Percentiles rank a stretch among this genome's conserved stretches.
Evolutionary conservation across 176 grass and related monocot species (phyloP).

Genomic region (Bonia amplexicaulis): DNA sequence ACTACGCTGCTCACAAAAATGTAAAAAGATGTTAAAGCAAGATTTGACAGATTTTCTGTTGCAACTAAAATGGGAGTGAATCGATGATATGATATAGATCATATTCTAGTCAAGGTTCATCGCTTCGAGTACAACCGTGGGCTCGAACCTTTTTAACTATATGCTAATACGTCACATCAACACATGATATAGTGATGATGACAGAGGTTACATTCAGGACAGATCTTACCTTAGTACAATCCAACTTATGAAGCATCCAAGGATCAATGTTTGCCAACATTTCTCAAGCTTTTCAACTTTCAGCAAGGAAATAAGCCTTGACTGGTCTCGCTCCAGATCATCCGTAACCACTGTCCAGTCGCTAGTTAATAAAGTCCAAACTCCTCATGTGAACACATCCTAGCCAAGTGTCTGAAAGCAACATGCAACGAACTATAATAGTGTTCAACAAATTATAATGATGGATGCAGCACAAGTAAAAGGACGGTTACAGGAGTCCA

Average conservation of each 20-base stretch:
- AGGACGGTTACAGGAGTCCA: background rate
- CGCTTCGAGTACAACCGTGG: background rate
- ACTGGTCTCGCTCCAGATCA: slow-evolving; percentile 9
- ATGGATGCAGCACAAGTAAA: background rate
- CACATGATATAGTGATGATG: slow-evolving; percentile 5
- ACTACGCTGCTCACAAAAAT: background rate
- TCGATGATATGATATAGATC: background rate
- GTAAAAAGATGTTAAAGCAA: background rate
- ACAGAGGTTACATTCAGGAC: background rate
- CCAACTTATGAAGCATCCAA: slow-evolving; percentile 6
- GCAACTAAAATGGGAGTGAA: background rate
- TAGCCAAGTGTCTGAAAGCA: slow-evolving; percentile 12
- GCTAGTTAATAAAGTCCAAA: slow-evolving; percentile 8
- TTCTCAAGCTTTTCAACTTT: background rate
- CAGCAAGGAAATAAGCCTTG: background rate
- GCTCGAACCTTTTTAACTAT: slow-evolving; percentile 19
- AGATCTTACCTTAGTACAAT: slow-evolving; percentile 18
- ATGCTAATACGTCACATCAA: background rate
- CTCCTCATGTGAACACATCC: background rate
- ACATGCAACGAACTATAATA: slow-evolving; percentile 21
- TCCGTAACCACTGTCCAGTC: background rate
- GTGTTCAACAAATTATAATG: background rate
- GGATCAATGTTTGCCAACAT: background rate
- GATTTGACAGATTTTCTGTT: background rate
- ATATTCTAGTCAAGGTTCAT: background rate